Base-by-base conservation (phyloP, 495 filamentous ascomycete species). In the Friedmanniomyces simplex region DNA sequence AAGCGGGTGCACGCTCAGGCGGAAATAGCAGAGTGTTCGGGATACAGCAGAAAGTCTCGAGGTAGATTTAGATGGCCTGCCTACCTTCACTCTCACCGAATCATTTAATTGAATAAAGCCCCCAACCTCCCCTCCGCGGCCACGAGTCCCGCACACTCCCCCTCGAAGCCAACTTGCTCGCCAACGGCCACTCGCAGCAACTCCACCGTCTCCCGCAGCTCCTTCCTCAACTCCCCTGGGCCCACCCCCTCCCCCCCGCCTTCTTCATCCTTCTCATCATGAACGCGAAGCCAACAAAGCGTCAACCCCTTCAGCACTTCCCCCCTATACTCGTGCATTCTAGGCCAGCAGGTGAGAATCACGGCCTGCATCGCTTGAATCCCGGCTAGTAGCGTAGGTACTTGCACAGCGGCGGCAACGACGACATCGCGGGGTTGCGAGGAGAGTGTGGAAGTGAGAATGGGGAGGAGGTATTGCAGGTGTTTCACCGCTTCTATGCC, bases 351-450 rank as follows among this genome's bases (percentile, higher is more conserved):
- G 45, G 76, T 84, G 22, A 78, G 58, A n/a, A 95, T 70, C 13
- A 87, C 72, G 0, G 70, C 69, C 49, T 83, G 76, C 26, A 89
- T 54, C 0, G 81, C 72, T 10, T 72, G 62, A 6, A 78, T 66
- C 1, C 83, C 79, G 0, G 77, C 71, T 0, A 94, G 71, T 0
- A 87, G 69, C 1, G 74, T 68, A 0, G 24, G 48, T 8, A 18
- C 14, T 16, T 80, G 69, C 2, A 79, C 76, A 10, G 28, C 28
- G 4, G 28, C 28, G 0, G 76, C 76, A 1, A 78, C 82, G 60
- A n/a, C n/a, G n/a, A n/a, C n/a, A n/a, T n/a, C 95, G 88, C 0
- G 89, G 87, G 51, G 86, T 83, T 0, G 76, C 69, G 20, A 96
- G 70, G 10, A n/a, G n/a, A n/a, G n/a, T n/a, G 85, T 80, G 37